A percentile compares a stretch with the other conserved stretches of the same genome.
These are phyloP conservation scores for Cutaneotrichosporon daszewskae DNA, from an alignment of 1,284 basidiomycete genomes.

Conservation along the genomic window DNA sequence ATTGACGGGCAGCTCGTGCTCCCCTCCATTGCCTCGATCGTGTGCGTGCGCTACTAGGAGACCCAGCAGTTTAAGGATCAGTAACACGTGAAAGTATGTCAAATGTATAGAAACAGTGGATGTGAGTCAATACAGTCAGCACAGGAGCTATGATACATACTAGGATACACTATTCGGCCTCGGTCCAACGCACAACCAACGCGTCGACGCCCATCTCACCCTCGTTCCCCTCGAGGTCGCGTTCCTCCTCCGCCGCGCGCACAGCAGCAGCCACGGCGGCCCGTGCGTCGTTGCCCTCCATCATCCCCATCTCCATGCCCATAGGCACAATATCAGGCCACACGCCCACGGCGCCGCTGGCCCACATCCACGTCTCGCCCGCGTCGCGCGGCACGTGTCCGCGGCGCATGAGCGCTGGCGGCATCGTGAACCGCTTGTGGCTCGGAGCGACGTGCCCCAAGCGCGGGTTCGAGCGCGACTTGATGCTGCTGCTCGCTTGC, in stretches of 20 bases:
- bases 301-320: neutral
- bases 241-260: neutral
- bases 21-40: no score
- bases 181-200: conserved; percentile 15
- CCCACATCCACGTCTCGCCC: conserved; percentile 33
- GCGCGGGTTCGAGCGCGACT: conserved; percentile 4
- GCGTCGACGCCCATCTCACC: conserved; percentile 8
- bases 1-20: no score
- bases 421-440: conserved; percentile 26
- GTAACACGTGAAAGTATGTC: no score
- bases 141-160: no score
- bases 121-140: no score
- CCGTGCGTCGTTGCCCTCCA: neutral
- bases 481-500: conserved; percentile 1
- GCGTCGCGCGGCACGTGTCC: conserved; percentile 22
- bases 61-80: no score
- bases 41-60: no score
- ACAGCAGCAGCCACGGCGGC: conserved; percentile 1
- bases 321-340: no score
- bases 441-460: conserved; percentile 33
- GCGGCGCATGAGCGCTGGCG: conserved; percentile 16
- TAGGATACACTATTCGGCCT: neutral
- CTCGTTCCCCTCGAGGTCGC: conserved; percentile 1
- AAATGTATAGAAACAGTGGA: no score
- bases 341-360: conserved; percentile 11